Base-by-base conservation (phyloP, 306 rosid genomes). In the Hippophae rhamnoides region DNA sequence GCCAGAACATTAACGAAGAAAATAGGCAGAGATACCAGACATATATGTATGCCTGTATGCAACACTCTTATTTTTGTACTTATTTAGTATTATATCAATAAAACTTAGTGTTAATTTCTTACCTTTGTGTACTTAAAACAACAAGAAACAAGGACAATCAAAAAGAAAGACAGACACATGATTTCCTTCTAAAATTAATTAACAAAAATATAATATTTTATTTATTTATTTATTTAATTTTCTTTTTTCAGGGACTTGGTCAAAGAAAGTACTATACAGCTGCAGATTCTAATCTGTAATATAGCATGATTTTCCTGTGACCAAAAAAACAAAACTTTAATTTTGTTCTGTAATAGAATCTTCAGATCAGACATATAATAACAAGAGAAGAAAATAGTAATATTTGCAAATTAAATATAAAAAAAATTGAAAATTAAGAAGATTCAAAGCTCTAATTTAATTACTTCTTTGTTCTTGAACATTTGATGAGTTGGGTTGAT, bases 271-370 rank as follows among this genome's bases (percentile, higher is more conserved):
- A 81, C 85, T 69, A 41, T 40, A 67, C 38, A 31, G 38, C 54
- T 53, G 74, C 69, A 73, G 83, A 70, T 69, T 71, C 57, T 73
- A 62, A 65, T 69, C 70, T 13, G 75, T 52, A 64, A 69, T 31
- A 69, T 31, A 69, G 72, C 83, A 80, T 73, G 82, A 58, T 78
- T 72, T 82, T 74, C 63, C 79, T 70, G 79, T 87, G 89, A 84
- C 68, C 70, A 73, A 51, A 57, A 60, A 43, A 63, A 43, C 54
- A 52, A 13, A 41, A 14, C 67, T 56, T 68, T 52, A 31, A 31
- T 31, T 31, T 31, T 31, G 38, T 57, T 64, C 40, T 45, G 70
- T 56, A 62, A 55, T 62, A 77, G 78, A 76, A 71, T 75, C 89
- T 70, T 78, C 60, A 27, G 54, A 8, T 31, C 38, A 31, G 6